A percentile compares a stretch with the other conserved stretches of the same genome.
These are phyloP conservation scores for Dactylorhiza incarnata DNA, from an alignment of 106 monocot species.

Conservation along the genomic window DNA sequence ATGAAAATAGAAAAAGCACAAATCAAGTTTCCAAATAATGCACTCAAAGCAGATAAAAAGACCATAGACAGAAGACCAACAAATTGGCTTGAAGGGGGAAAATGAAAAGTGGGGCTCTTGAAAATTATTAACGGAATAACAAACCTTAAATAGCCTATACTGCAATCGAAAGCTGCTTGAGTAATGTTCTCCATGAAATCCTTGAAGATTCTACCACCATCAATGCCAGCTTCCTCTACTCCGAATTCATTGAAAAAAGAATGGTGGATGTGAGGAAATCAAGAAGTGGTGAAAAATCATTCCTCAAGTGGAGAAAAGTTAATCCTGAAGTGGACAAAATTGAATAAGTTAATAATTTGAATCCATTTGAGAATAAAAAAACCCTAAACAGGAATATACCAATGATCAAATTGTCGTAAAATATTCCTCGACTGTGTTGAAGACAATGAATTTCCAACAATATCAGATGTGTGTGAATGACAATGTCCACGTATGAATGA, in stretches of 20 bases:
- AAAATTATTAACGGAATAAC: background rate
- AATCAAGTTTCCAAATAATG: background rate
- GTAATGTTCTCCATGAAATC: slow-evolving; percentile 97
- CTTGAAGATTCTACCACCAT: slow-evolving; percentile 98
- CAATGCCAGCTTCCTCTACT: slow-evolving; percentile 95
- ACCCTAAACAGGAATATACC: too few relatives aligned
- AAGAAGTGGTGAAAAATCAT: too few relatives aligned
- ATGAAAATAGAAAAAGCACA: background rate
- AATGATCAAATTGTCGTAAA: too few relatives aligned
- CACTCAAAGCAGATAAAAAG: background rate
- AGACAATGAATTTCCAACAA: too few relatives aligned
- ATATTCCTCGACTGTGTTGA: too few relatives aligned
- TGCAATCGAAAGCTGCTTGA: slow-evolving; percentile 84
- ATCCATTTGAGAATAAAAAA: too few relatives aligned
- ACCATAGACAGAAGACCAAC: background rate
- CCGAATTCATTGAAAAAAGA: slow-evolving; percentile 91
- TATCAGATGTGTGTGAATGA: too few relatives aligned
- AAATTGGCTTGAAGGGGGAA: too few relatives aligned
- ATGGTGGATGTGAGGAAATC: slow-evolving; percentile 59
- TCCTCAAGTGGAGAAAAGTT: too few relatives aligned
- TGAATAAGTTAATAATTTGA: too few relatives aligned
- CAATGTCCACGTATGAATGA: too few relatives aligned
- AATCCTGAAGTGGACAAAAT: too few relatives aligned
- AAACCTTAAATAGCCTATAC: slow-evolving; percentile 96
- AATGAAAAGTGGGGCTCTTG: background rate